Conservation (phyloP, 2,329 filamentous ascomycete genomes). For the Aspergillus clavatus region DNA sequence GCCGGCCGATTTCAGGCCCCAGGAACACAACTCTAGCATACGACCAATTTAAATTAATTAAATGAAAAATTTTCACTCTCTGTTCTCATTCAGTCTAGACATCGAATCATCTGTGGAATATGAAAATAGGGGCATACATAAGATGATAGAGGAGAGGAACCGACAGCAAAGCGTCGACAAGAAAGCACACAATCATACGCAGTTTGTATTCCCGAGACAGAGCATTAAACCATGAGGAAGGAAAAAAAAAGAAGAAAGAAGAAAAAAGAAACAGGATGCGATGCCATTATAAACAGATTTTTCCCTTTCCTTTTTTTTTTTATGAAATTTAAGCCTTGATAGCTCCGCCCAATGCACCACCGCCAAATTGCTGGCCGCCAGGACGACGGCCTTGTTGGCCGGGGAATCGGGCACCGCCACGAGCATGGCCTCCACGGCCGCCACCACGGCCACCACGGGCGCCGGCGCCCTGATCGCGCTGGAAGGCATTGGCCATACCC, state of each 20-base stretch:
- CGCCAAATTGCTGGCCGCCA: slow-evolving; percentile 47
- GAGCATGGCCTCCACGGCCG: slow-evolving; percentile 33
- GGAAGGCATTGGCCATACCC: slow-evolving; percentile 91
- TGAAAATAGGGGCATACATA: slow-evolving; percentile 15
- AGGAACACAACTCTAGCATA: no score
- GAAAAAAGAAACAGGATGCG: slow-evolving; percentile 21
- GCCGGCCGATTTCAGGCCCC: no score
- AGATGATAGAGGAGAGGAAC: slow-evolving; percentile 6
- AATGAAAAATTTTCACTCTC: background rate
- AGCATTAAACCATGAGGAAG: slow-evolving; percentile 18
- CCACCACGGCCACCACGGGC: slow-evolving; percentile 60
- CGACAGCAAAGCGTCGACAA: slow-evolving; percentile 4
- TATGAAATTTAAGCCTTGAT: slow-evolving; percentile 50
- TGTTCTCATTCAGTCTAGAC: slow-evolving; percentile 15
- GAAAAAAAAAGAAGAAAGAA: slow-evolving; percentile 15
- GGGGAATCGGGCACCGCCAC: slow-evolving; percentile 35
- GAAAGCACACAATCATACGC: slow-evolving; percentile 17
- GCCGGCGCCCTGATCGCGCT: slow-evolving; percentile 78
- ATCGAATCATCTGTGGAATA: slow-evolving; percentile 18
- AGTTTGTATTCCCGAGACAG: slow-evolving; percentile 19
- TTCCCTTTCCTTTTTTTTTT: no score
- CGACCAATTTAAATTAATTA: no score
- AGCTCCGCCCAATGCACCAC: slow-evolving; percentile 48
- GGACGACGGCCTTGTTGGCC: slow-evolving; percentile 42
- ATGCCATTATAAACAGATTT: slow-evolving; percentile 33